Evolutionary conservation across 495 filamentous ascomycete genomes (phyloP), one percentile per base, ranked within the genome.

Genomic region (Penicillium maclennaniae): DNA sequence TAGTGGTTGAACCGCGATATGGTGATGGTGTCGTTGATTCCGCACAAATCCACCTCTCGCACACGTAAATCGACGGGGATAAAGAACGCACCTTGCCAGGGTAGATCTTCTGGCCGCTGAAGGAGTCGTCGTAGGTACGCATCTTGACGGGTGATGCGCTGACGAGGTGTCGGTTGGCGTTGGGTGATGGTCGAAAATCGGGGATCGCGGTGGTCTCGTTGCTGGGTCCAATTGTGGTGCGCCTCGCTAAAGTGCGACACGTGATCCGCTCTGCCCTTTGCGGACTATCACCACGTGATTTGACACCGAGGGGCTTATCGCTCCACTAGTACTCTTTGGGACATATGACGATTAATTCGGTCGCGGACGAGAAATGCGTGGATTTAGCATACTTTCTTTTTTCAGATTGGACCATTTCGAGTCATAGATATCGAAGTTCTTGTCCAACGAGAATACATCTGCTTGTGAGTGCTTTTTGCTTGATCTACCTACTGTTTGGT

Each of bases 121-220:
- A 97, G 69, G 86, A 84, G 79, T 97, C 92, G 83, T 96, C 91
- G 91, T 95, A 97, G 78, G 90, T 95, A 83, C 89, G 87, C 90
- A 95, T 95, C 73, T 77, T 89, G 85, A 79, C 78, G 80, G 80
- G 71, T 58, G 65, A 77, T 77, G 74, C 73, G 73, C 69, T 67
- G 69, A 71, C 70, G 70, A 67, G 65, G 68, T 72, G 66, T 71
- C 69, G 70, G 63, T 76, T 76, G 71, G 70, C 72, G 74, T 74
- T 76, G 67, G 72, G 73, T 74, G 72, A 68, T 77, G 67, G 65
- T 75, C 67, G 69, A 69, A 69, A 72, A 63, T 66, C 72, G 72
- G 66, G 67, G 66, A 67, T 66, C 69, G 62, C 70, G 70, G 66
- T 59, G 45, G 53, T 53, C 52, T 53, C 68, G 59, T 59, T 62